Base-by-base conservation (phyloP, 768 basidiomycete genomes). In the Macrocybe gigantea region DNA sequence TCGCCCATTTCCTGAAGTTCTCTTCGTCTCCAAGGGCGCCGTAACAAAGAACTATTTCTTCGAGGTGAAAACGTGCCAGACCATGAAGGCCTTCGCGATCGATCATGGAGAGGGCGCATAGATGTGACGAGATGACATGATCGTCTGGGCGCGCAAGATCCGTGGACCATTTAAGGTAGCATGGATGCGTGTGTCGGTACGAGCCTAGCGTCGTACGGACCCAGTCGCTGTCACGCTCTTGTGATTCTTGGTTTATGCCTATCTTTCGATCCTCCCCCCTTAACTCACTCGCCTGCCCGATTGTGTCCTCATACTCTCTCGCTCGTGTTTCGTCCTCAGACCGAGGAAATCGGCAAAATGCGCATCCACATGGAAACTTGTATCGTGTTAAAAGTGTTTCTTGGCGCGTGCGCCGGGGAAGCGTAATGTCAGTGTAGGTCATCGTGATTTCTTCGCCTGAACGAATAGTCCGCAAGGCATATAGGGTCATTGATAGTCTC, bases 391-490 rank as follows among this genome's bases (percentile, higher is more conserved):
- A 48, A 6, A 77, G 64, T 33, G 62, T 62, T 9, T 60, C 55
- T 29, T 63, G 59, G 9, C 74, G 67, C 9, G 50, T 58, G 9
- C 57, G 60, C 6, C 67, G 63, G 10, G 70, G 55, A 8, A 67
- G 67, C 8, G 65, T 63, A 1, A 69, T 64, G 48, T 74, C 67
- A 35, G 70, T 64, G 56, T 77, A 77, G 11, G 69, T 68, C 45
- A 70, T 72, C n/a, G 64, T 64, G 30, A 77, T 72, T 46, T 77
- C 75, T 47, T 73, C 73, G 6, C 69, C 70, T 1, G 54, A 55
- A 22, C 48, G 44, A 45, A 75, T 71, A 14, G 60, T 51, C 5
- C 73, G 64, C 7, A 73, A 60, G 2, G 75, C 68, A 49, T 71
- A 73, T 31, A 77, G 53, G 3, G 67, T 63, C 8, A 65, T 55